phyloP scores from a whole-genome alignment of 148 eudicot species.

The Rhododendron vialii region DNA sequence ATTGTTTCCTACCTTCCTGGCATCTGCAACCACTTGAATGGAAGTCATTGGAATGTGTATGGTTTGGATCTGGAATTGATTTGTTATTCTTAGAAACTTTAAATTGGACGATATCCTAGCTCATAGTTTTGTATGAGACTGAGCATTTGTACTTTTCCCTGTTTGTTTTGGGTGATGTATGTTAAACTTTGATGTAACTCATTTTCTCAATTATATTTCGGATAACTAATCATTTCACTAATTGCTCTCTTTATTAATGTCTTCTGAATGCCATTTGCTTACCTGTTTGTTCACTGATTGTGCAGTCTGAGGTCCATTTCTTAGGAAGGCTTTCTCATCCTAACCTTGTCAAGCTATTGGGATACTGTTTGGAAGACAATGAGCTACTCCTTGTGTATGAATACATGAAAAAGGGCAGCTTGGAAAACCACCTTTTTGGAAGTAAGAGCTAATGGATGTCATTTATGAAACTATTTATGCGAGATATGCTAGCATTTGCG shows the following conservation, averaged over 20 bases:
- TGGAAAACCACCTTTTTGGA: slow-evolving; percentile 82
- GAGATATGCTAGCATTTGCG: neutral
- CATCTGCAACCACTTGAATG: neutral
- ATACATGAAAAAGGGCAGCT: slow-evolving; percentile 75
- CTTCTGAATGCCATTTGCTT: neutral
- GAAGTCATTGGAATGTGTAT: neutral
- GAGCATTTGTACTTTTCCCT: neutral
- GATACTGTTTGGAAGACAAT: slow-evolving; percentile 68
- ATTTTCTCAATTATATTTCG: neutral
- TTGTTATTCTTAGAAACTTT: neutral
- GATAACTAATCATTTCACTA: neutral
- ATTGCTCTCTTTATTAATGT: neutral
- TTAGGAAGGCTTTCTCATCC: slow-evolving; percentile 82
- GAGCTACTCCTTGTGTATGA: slow-evolving; percentile 77
- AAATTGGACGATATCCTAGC: neutral
- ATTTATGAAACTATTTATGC: neutral
- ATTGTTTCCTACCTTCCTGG: neutral
- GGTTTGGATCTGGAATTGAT: neutral
- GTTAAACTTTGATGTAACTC: neutral
- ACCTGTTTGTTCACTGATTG: slow-evolving; percentile 4
- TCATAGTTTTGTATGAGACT: neutral
- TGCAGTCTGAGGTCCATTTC: slow-evolving; percentile 77
- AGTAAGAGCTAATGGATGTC: slow-evolving; percentile 35
- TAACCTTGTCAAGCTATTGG: slow-evolving; percentile 68
- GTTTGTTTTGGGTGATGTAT: neutral